phyloP scores from a whole-genome alignment of 148 eudicot genomes.

The Dysphania ambrosioides region DNA sequence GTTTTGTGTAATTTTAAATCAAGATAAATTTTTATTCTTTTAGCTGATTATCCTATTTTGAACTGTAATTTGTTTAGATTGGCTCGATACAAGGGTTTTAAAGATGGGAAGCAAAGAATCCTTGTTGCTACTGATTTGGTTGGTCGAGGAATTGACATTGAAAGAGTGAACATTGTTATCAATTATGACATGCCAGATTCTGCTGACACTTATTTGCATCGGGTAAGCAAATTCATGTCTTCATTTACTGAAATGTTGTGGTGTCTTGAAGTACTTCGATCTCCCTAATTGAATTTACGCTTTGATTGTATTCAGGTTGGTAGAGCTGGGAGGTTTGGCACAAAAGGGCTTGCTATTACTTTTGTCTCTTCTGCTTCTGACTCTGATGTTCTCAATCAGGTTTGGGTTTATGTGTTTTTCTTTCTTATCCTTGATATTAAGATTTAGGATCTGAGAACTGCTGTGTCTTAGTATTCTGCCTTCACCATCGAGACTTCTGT shows the following conservation, averaged over 20 bases:
- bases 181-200: conserved; percentile 98
- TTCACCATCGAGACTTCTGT: too few relatives aligned
- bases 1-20: too few relatives aligned
- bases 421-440: background rate
- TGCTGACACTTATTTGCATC: conserved; percentile 89
- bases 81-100: conserved; percentile 86
- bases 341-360: conserved; percentile 94
- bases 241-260: too few relatives aligned
- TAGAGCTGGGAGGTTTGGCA: conserved; percentile 93
- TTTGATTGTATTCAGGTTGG: conserved; percentile 55
- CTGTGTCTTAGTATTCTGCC: too few relatives aligned
- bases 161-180: conserved; percentile 90
- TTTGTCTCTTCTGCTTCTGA: conserved; percentile 83
- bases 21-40: background rate
- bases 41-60: background rate
- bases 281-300: background rate
- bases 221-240: conserved; percentile 37
- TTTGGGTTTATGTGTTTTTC: conserved; percentile 2
- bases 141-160: conserved; percentile 95
- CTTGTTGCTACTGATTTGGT: conserved; percentile 96
- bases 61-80: conserved; percentile 33
- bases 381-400: conserved; percentile 88
- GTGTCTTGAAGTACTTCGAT: too few relatives aligned
- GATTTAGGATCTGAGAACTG: too few relatives aligned
- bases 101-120: conserved; percentile 90